phyloP scores from a whole-genome alignment of 140 eudicot species.

The Stevia rebaudiana region DNA sequence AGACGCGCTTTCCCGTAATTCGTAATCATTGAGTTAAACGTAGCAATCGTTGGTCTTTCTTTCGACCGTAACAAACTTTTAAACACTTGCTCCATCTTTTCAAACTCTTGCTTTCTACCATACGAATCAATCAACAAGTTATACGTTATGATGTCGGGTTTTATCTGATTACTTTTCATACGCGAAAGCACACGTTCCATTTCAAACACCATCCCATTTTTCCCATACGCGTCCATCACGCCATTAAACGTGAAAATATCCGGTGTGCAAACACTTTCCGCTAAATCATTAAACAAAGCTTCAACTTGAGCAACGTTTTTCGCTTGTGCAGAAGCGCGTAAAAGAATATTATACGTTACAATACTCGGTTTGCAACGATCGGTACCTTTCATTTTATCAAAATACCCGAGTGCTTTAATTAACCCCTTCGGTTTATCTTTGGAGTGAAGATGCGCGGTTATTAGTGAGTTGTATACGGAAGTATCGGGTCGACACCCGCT shows the following conservation, averaged over 20 bases:
- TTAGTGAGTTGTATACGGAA: slow-evolving; percentile 83
- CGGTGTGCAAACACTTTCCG: slow-evolving; percentile 63
- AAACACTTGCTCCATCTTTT: slow-evolving; percentile 92
- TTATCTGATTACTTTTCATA: slow-evolving; percentile 66
- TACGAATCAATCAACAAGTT: slow-evolving; percentile 83
- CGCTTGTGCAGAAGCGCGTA: slow-evolving; percentile 85
- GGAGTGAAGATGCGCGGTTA: slow-evolving; percentile 85
- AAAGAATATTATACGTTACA: slow-evolving; percentile 81
- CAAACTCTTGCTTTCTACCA: slow-evolving; percentile 87
- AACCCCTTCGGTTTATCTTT: slow-evolving; percentile 73
- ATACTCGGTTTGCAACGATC: slow-evolving; percentile 76
- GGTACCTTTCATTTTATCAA: slow-evolving; percentile 86
- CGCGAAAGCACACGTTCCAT: slow-evolving; percentile 76
- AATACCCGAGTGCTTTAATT: slow-evolving; percentile 66
- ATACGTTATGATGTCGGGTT: slow-evolving; percentile 69
- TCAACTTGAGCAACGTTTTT: slow-evolving; percentile 57
- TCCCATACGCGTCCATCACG: slow-evolving; percentile 93
- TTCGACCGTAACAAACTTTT: slow-evolving; percentile 78
- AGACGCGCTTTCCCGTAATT: slow-evolving; percentile 91
- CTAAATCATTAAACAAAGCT: slow-evolving; percentile 64
- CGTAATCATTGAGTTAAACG: slow-evolving; percentile 86
- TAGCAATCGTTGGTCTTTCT: slow-evolving; percentile 70
- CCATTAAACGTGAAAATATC: slow-evolving; percentile 90
- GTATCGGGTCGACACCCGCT: slow-evolving; percentile 94
- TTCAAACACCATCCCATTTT: slow-evolving; percentile 81